Base-by-base conservation (phyloP, 768 basidiomycete species). In the Russula ochroleuca region DNA sequence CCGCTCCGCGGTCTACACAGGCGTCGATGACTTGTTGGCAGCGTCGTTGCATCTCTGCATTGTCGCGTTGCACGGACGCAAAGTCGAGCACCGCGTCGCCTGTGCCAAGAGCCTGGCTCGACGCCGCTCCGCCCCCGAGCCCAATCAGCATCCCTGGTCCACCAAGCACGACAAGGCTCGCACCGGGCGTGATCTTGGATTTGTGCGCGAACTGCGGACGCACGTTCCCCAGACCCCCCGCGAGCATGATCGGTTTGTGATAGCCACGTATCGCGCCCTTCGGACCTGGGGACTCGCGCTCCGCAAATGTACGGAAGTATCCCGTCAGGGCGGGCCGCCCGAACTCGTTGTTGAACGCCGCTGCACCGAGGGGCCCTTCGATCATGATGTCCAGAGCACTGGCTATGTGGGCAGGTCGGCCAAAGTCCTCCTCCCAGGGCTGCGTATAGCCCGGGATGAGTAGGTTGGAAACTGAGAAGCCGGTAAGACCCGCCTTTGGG, bases 221-320 rank as follows among this genome's bases (percentile, higher is more conserved):
- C 45, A 98, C 95, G 70, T 90, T 98, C 5, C 97, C 97, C 67
- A 94, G 85, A 28, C 97, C 97, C 21, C 97, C 97, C 9, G 97
- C 96, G 68, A 99, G 90, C 97, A 99, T 99, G 78, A 99, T 97
- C 15, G 97, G 97, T 74, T 99, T 99, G 78, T 98, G 97, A 75
- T 98, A 99, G 0, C 97, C 97, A 59, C 95, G 78, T n/a, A 94
- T 77, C 73, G 93, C 90, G 31, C 75, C 83, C 40, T 74, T 72
- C 10, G 78, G 76, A 35, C 83, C 72, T 23, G 86, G 81, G 1
- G 86, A 81, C 1, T 94, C 80, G 50, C 83, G 81, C 74, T 97
- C 92, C 13, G 87, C 81, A 76, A 97, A 98, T 0, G 97, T 96
- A 52, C 97, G 87, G 80, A 95, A 98, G 76, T 96, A 98, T 3